Base-by-base conservation (phyloP, 192 early-diverging fungal species). In the Diversispora epigaea region DNA sequence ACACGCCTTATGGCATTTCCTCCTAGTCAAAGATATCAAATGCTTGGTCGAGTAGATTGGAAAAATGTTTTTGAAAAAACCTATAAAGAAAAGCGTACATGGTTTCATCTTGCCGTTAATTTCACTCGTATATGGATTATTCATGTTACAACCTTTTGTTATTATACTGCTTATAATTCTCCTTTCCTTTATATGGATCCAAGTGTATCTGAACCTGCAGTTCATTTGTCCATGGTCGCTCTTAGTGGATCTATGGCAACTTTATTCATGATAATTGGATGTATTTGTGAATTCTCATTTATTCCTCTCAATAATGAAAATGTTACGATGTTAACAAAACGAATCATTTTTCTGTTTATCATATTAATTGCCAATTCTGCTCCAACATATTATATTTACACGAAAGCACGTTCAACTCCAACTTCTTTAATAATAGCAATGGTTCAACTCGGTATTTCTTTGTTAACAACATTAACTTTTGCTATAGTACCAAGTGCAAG, bases 121-220 rank as follows among this genome's bases (percentile, higher is more conserved):
- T 93, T 95, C 66, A 89, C 89, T 43, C 92, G 93, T 32, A 85
- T 93, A 32, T 95, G 93, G 93, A 90, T 95, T 70, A 90, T 95
- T 78, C 91, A 95, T 76, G 77, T 95, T 50, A 85, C 87, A 3
- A 78, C 89, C 10, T 93, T 90, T 78, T 93, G 88, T 85, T 92
- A 92, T 81, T 93, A 91, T 83, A 91, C 91, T 22, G 87, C 87
- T 75, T 90, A 87, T 50, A 88, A 90, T 61, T 87, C 88, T 12
- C 84, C 87, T 47, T 90, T 89, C 68, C 50, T 93, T 19, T 91
- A 92, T 80, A 84, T 81, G 67, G 75, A 78, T 25, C 46, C 61
- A 3, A 22, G 65, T 32, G 55, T 73, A 41, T 12, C 71, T 45
- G 81, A 81, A 49, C 71, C 72, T 8, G 79, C 79, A 15, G 86